Evolutionary conservation across 495 filamentous ascomycete genomes (phyloP).

Genomic region (Talaromyces adpressus): DNA sequence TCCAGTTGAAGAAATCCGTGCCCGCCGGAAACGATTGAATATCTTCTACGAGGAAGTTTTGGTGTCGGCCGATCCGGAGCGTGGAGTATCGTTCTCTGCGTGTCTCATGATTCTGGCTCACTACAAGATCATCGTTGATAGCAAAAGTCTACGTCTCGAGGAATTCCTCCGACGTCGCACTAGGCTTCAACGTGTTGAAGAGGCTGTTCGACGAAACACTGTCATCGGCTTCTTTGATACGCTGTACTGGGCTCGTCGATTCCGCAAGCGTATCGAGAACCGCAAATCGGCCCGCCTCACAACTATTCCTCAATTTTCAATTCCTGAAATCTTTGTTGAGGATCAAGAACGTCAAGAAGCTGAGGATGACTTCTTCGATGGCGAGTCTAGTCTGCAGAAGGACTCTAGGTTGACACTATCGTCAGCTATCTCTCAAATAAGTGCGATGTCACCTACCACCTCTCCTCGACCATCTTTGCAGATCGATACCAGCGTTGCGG

Average conservation of each 20-base stretch:
- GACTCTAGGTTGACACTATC: conserved; percentile 9
- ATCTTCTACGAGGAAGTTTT: conserved; percentile 94
- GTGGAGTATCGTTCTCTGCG: conserved; percentile 85
- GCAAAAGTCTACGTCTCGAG: conserved; percentile 86
- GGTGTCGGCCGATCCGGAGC: conserved; percentile 80
- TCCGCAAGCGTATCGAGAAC: conserved; percentile 61
- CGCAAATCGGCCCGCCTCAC: conserved; percentile 69
- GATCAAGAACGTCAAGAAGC: conserved; percentile 37
- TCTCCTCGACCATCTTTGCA: conserved; percentile 19
- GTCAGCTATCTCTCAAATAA: conserved; percentile 19
- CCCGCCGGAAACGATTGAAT: conserved; percentile 71
- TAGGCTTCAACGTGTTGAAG: conserved; percentile 90
- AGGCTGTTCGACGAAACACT: conserved; percentile 80
- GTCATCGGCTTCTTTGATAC: conserved; percentile 96
- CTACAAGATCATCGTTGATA: conserved; percentile 98
- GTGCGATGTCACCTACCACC: conserved; percentile 18
- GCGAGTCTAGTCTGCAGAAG: conserved; percentile 9
- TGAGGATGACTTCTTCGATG: conserved; percentile 22
- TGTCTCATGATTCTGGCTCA: conserved; percentile 97
- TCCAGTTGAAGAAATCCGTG: conserved; percentile 64
- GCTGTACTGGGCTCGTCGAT: conserved; percentile 78
- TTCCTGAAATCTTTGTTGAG: conserved; percentile 89
- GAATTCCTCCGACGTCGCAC: conserved; percentile 90
- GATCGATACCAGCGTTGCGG: conserved; percentile 35
- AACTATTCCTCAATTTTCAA: conserved; percentile 68